Conservation (phyloP, 495 filamentous ascomycete species). For the Pyrenula massariospora region DNA sequence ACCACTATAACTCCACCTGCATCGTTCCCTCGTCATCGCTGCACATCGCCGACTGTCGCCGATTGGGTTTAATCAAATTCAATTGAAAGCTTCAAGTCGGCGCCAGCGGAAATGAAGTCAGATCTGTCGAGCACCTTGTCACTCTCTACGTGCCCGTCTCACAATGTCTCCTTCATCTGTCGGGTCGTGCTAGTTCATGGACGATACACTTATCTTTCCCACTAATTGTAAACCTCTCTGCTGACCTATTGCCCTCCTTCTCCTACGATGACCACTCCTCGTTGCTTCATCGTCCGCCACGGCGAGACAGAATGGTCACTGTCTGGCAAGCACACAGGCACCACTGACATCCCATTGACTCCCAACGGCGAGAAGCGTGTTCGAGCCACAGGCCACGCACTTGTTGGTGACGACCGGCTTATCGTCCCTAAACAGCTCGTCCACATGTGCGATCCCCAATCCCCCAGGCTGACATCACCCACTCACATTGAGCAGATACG, state of each 20-base stretch:
- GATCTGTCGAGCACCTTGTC: too few relatives aligned
- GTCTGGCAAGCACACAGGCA: constrained; percentile 81
- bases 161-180: too few relatives aligned
- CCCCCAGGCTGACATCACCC: not conserved
- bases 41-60: not conserved
- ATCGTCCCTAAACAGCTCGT: constrained; percentile 75
- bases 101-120: not conserved
- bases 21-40: not conserved
- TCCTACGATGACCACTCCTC: constrained; percentile 49
- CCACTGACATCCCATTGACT: constrained; percentile 77
- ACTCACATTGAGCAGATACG: constrained; percentile 57
- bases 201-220: too few relatives aligned
- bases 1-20: not conserved
- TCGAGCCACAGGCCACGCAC: constrained; percentile 64
- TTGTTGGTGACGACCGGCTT: constrained; percentile 74
- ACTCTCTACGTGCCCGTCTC: too few relatives aligned
- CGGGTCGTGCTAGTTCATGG: too few relatives aligned
- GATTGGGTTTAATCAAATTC: not conserved
- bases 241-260: too few relatives aligned
- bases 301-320: constrained; percentile 97
- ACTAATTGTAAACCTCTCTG: too few relatives aligned
- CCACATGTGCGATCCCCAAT: constrained; percentile 45
- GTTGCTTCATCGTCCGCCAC: constrained; percentile 88
- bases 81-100: not conserved
- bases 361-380: constrained; percentile 78